Conservation (phyloP, 164 flowering plant species). For the Platanus orientalis region DNA sequence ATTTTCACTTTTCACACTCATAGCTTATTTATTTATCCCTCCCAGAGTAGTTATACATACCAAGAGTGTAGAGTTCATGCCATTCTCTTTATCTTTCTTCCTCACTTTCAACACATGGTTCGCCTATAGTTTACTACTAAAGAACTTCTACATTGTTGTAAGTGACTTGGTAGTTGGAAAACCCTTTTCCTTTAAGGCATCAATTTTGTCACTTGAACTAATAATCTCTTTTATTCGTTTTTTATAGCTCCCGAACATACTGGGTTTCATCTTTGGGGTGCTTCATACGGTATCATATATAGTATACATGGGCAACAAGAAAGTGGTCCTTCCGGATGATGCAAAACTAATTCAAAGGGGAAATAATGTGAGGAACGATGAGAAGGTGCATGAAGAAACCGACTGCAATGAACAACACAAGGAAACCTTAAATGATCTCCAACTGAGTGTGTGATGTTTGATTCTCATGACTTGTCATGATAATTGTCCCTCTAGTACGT, state of each 20-base stretch:
- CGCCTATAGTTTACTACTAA: slow-evolving; percentile 52
- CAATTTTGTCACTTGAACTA: not conserved
- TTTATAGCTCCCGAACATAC: slow-evolving; percentile 50
- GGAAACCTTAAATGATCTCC: too few relatives aligned
- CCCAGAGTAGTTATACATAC: slow-evolving; percentile 64
- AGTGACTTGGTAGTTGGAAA: slow-evolving; percentile 4
- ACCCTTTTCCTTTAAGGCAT: not conserved
- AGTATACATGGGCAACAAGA: slow-evolving; percentile 38
- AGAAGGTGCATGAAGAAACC: not conserved
- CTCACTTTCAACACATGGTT: slow-evolving; percentile 74
- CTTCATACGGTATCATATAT: slow-evolving; percentile 55
- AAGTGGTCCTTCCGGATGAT: slow-evolving; percentile 15
- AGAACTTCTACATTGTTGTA: slow-evolving; percentile 56
- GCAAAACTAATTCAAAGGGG: not conserved
- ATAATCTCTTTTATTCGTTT: not conserved
- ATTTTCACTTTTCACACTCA: too few relatives aligned
- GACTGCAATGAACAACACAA: not conserved
- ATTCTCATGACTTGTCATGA: too few relatives aligned
- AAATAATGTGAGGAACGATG: not conserved
- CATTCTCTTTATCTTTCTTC: slow-evolving; percentile 52
- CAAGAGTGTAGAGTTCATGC: slow-evolving; percentile 80
- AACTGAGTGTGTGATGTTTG: too few relatives aligned
- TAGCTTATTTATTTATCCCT: not conserved
- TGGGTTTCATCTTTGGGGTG: slow-evolving; percentile 58
- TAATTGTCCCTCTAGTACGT: too few relatives aligned